Evolutionary conservation across 139 green algal genomes (phyloP), one percentile per base, ranked within the genome.

Genomic region (Haematococcus lacustris): DNA sequence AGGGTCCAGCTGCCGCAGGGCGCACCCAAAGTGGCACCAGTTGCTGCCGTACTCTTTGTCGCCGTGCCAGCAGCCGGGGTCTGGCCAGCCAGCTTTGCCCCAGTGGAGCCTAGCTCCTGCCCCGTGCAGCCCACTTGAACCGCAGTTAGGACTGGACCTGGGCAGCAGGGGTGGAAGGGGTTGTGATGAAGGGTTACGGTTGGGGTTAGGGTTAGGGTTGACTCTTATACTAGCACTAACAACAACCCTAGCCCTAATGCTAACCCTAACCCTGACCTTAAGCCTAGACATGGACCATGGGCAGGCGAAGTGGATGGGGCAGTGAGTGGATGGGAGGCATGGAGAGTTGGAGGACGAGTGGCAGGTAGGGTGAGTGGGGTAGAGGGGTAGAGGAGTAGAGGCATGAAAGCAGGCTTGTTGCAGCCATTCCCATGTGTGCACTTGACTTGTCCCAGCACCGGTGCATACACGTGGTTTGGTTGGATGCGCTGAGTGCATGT

Each of bases 1-100:
- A 9, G 85, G 82, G 69, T 90, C 85, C 33, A 90, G 68, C n/a
- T 63, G n/a, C 57, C 68, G 43, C 3, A 82, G 75, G 0, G 85
- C 85, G 65, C 85, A 90, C 0, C 79, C 83, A 76, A 88, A 88
- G 73, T 82, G 51, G 59, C 51, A 67, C 53, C 53, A 68, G 38
- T 5, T 60, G 38, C 82, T 62, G 23, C 61, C 61, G 62, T 73
- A 90, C 71, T 85, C 73, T 28, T 77, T 66, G 39, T 86, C 85
- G 3, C 85, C 85, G 23, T 73, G 73, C 73, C 73, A 89, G 79
- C 84, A 89, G 32, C 84, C 82, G 3, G 38, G 23, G 35, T 89
- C 81, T 0, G 81, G 84, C 78, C 76, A 81, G 38, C 87, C 87
- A 37, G 86, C 80, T 68, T 93, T 93, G 72, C 89, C 88, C 82